Evolutionary conservation across 495 filamentous ascomycete genomes (phyloP), one percentile per base, ranked within the genome.

Genomic region (Darksidea phi): DNA sequence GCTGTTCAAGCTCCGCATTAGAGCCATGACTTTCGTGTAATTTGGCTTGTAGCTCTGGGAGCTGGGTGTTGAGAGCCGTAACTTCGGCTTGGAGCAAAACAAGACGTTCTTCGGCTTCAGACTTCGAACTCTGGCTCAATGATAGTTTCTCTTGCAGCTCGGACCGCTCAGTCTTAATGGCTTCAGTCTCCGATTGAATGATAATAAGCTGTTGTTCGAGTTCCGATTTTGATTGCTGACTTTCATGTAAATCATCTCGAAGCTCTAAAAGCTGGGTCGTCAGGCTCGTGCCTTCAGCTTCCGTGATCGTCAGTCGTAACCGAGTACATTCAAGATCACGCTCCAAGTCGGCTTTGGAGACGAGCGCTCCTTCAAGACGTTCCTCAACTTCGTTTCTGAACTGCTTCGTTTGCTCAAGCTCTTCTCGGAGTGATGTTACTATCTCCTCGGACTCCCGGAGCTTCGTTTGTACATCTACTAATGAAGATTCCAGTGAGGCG

Each of bases 41-140:
- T 26, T 45, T 45, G 24, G n/a, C 52, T 43, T 45, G 52, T 11
- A 45, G 23, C 13, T 20, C 52, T 12, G 52, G n/a, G 7, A 53
- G 6, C 15, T 32, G 15, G 15, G 24, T 2, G 24, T 34, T 15
- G 10, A 20, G 12, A 1, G 37, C 15, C 24, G n/a, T 17, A 6
- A 34, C 11, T 17, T 53, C 32, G 12, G 24, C 24, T 37, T 32
- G 12, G 36, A 53, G 24, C 11, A 5, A 13, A 6, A 17, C 18
- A 6, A 34, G 24, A 37, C 28, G 20, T 23, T 13, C 46, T 48
- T 48, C 46, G 5, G 23, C 46, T 15, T 48, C 46, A 13, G 46
- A 20, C 21, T 48, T 48, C 15, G 18, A 24, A 4, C 23, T 2
- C 12, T 28, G 17, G 2, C 28, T 32, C 21, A 45, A 15, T 5